Percentiles rank a stretch among this genome's conserved stretches.
Conservation (phyloP, 2,329 filamentous ascomycete species). For the Trichoderma koningii region DNA sequence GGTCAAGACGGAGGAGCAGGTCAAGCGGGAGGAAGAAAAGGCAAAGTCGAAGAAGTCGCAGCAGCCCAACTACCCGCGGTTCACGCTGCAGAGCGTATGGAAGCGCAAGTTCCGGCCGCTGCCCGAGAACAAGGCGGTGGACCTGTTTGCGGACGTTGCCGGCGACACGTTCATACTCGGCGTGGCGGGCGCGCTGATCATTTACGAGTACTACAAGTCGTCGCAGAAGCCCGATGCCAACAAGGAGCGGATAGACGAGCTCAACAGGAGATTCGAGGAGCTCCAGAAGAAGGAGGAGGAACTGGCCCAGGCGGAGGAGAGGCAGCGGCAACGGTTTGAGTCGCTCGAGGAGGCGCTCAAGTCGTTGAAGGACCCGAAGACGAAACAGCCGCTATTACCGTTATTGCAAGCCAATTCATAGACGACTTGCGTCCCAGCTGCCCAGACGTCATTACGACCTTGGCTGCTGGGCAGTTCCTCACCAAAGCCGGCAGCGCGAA, state of each 20-base stretch:
- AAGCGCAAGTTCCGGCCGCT: conserved; percentile 62
- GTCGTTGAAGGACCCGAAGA: conserved; percentile 57
- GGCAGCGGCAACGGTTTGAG: conserved; percentile 51
- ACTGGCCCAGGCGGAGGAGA: conserved; percentile 49
- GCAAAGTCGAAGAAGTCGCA: conserved; percentile 43
- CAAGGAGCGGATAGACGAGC: conserved; percentile 54
- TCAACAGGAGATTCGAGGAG: conserved; percentile 52
- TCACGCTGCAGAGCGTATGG: conserved; percentile 57
- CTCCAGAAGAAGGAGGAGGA: conserved; percentile 54
- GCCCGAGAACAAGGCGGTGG: conserved; percentile 66
- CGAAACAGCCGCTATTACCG: conserved; percentile 56
- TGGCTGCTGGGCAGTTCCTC: not conserved
- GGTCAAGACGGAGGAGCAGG: conserved; percentile 65
- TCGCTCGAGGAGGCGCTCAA: conserved; percentile 57
- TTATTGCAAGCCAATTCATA: conserved; percentile 35
- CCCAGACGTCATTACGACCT: not conserved
- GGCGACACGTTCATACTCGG: conserved; percentile 64
- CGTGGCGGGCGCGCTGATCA: conserved; percentile 58
- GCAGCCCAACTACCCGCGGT: conserved; percentile 17
- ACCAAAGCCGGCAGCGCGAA: not conserved
- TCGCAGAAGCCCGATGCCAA: conserved; percentile 63
- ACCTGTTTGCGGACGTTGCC: conserved; percentile 66
- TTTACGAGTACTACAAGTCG: conserved; percentile 63
- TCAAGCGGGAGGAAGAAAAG: conserved; percentile 55
- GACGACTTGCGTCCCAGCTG: not conserved